Conservation (phyloP, 176 grass and related monocot genomes). For the Elymus sibiricus region DNA sequence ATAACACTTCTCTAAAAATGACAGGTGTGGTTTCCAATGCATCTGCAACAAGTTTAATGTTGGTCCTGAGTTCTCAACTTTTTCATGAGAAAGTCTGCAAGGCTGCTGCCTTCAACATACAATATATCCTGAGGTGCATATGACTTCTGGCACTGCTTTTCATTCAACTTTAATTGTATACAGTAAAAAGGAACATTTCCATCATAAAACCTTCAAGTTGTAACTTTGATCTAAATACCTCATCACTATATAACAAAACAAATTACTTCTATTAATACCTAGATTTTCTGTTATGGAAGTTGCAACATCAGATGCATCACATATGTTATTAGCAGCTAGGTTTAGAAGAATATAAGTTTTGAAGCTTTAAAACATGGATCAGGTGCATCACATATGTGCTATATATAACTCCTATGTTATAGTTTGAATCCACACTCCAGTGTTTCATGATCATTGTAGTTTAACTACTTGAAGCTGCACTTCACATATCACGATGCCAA, state of each 20-base stretch:
- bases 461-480: background rate
- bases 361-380: background rate
- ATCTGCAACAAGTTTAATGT: background rate
- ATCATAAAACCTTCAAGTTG: background rate
- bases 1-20: background rate
- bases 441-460: background rate
- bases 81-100: background rate
- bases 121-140: constrained; percentile 1
- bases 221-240: background rate
- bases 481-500: background rate
- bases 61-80: background rate
- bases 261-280: background rate
- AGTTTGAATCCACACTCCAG: background rate
- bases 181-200: background rate
- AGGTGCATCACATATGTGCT: background rate
- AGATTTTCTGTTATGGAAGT: background rate
- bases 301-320: background rate
- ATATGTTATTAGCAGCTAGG: background rate
- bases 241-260: background rate
- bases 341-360: background rate
- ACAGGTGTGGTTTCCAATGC: constrained; percentile 6
- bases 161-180: background rate
- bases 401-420: background rate
- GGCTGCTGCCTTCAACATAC: background rate
- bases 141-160: background rate